These are phyloP conservation scores for Neurospora sp. DNA, from an alignment of 495 filamentous ascomycete genomes.

Conservation along the genomic window DNA sequence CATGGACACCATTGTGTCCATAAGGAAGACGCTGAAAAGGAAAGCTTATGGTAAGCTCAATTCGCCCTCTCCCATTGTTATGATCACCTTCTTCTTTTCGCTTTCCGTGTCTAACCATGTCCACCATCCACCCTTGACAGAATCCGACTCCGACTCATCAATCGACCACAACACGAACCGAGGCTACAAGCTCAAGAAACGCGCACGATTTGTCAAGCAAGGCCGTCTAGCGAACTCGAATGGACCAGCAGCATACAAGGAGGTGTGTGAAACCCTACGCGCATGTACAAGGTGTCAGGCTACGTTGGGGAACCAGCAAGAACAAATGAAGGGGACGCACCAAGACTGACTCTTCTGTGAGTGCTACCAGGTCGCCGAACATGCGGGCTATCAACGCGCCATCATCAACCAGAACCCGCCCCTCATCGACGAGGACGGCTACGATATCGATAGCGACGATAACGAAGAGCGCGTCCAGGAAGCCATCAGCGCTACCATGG, in stretches of 20 bases:
- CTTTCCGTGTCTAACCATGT: neutral
- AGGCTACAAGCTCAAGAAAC: constrained; percentile 81
- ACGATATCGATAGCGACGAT: constrained; percentile 72
- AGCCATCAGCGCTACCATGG: constrained; percentile 57
- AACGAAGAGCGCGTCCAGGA: constrained; percentile 56
- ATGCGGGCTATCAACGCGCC: constrained; percentile 73
- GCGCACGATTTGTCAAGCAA: constrained; percentile 68
- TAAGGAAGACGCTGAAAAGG: constrained; percentile 18
- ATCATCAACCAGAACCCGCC: constrained; percentile 68
- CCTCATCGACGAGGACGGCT: constrained; percentile 79
- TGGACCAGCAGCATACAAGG: constrained; percentile 72
- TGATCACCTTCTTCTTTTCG: neutral
- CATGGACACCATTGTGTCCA: constrained; percentile 19
- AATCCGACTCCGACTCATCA: constrained; percentile 77
- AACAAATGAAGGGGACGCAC: constrained; percentile 1
- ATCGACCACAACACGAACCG: constrained; percentile 76
- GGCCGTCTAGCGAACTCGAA: constrained; percentile 60
- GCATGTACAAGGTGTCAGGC: neutral
- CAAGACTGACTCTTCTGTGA: neutral
- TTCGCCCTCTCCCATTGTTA: neutral
- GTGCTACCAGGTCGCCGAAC: constrained; percentile 57
- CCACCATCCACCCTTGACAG: constrained; percentile 30
- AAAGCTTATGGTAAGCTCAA: constrained; percentile 17
- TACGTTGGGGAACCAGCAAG: neutral
- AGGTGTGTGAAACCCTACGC: constrained; percentile 42